Evolutionary conservation across 75 land plant genomes (phyloP), one percentile per base, ranked within the genome.

Genomic region (Selaginella moellendorffii): DNA sequence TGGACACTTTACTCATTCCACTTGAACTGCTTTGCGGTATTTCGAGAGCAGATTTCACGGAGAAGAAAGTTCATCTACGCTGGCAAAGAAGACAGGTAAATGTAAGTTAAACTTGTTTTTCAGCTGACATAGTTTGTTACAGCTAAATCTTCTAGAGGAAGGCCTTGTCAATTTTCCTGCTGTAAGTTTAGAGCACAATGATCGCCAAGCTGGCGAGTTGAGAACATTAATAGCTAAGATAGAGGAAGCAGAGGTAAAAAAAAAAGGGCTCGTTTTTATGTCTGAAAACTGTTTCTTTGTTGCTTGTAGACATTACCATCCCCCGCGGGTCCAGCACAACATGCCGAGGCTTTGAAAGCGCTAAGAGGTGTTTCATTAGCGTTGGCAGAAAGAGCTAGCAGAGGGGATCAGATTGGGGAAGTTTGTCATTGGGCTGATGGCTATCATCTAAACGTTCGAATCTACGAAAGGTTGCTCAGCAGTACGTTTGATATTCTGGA

Each of bases 341-440:
- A 88, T 27, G 76, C 80, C 31, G 97, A 92, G 70, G 76, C 84
- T 69, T 68, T 92, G 54, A 80, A 79, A 75, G 83, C 85, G 24
- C 77, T 93, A 0, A 78, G 83, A 58, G 87, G 72, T 18, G 78
- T 85, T 72, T 81, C 87, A 53, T 64, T 77, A 70, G 74, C 83
- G 30, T 85, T 93, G 62, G 85, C 98, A 68, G 96, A 93, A 74
- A 88, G 98, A 78, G 96, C 90, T 65, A 84, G 85, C 51, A 74
- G 98, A 26, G 90, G 90, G 62, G 98, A 93, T 67, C 74, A 88
- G 67, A 82, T 90, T 68, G 98, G 98, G 23, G 98, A 93, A 78
- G 85, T 88, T 27, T 88, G 98, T 63, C 98, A 88, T 76, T 93
- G 98, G 98, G 98, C 90, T 30, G 98, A 93, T 82, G 98, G 98